Base-by-base conservation (phyloP, 768 basidiomycete species). In the Mycena galopus region DNA sequence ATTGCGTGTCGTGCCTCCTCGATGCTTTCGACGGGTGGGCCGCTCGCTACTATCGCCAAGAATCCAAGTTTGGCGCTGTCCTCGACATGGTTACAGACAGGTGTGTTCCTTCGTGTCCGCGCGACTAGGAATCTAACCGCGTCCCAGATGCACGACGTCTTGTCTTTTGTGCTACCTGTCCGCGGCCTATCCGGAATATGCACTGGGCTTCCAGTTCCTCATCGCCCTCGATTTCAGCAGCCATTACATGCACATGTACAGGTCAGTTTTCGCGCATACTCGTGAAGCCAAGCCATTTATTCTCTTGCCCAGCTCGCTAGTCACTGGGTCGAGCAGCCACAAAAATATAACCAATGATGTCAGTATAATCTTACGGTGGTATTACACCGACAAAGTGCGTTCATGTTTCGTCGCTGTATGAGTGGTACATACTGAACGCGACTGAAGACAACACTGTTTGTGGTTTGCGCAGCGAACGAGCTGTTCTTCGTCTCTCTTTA, bases 161-260 rank as follows among this genome's bases (percentile, higher is more conserved):
- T 96, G 97, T 80, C 87, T 99, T 63, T 87, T 99, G 30, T 97
- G 96, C 81, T 98, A 96, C 85, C 90, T 99, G 37, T 91, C 96
- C 21, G 93, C 93, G 12, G 95, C 90, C 62, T 99, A 98, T 84
- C 96, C 96, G 5, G 77, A 83, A n/a, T 95, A 86, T 73, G 94
- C 97, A 4, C 84, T 97, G 37, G 77, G 92, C 60, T 98, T 99
- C 86, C 96, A 98, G 82, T 93, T 95, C 84, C 90, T 99, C 72
- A 99, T 99, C 82, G 91, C 97, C 0, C 90, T 99, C 68, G 98
- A 99, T 81, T 99, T 99, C 81, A 93, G 94, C 77, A 97, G 96
- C 76, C 98, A 99, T 83, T 99, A 99, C 84, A 98, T 99, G 91
- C 98, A 99, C 82, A 99, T 99, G 98, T 98, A 98, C 82, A 98